Evolutionary conservation across 164 flowering plant genomes (phyloP).

Genomic region (Annona squamosa): DNA sequence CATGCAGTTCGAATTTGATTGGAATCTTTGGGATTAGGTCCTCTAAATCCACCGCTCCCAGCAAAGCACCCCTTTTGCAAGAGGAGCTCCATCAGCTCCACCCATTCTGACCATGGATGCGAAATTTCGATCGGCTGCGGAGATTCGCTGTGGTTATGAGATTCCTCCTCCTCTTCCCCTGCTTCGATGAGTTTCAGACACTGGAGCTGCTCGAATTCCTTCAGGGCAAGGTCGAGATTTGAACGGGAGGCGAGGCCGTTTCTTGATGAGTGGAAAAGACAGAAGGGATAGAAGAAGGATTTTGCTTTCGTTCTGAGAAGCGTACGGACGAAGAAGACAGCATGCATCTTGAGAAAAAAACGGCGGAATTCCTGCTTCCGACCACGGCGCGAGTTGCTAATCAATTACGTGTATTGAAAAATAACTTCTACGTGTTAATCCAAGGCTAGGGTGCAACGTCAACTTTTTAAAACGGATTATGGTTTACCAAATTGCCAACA

Average conservation of each 20-base stretch:
- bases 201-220: constrained; percentile 27
- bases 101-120: constrained; percentile 82
- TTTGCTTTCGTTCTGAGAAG: constrained; percentile 5
- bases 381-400: no score
- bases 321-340: constrained; percentile 4
- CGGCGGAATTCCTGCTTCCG: background rate
- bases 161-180: background rate
- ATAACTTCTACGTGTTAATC: no score
- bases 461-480: no score
- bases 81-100: constrained; percentile 50
- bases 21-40: constrained; percentile 40
- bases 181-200: constrained; percentile 19
- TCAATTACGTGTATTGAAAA: no score
- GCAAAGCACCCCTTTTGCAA: constrained; percentile 43
- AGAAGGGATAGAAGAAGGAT: constrained; percentile 12
- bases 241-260: constrained; percentile 20
- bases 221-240: constrained; percentile 19
- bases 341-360: constrained; percentile 11
- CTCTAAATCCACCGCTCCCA: constrained; percentile 11
- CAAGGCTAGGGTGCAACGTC: no score
- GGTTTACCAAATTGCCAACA: no score
- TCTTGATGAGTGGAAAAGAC: constrained; percentile 18
- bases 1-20: constrained; percentile 67
- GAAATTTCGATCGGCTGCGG: constrained; percentile 21
- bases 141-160: background rate